Evolutionary conservation across 208 protist genomes (phyloP), one percentile per base, ranked within the genome.

Genomic region (Leishmania turanica): DNA sequence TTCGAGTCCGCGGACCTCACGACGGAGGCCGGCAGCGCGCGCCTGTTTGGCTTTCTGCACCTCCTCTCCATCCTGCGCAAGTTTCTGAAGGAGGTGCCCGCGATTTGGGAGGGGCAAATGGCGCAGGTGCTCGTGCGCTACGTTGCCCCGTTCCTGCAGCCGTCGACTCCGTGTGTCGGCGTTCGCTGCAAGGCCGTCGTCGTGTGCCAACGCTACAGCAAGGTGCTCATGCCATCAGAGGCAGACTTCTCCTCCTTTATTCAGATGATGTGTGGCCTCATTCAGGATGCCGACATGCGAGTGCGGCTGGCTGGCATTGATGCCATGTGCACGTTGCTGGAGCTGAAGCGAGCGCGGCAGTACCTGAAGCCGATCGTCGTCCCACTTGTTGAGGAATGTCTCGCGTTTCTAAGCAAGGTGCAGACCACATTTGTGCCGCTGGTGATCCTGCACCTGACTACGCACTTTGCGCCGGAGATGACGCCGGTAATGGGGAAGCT

Each of bases 381-480:
- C 37, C 92, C 95, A 0, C 87, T 98, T 13, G 89, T 96, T 11
- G 91, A 98, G 85, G 91, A 96, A 86, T 96, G 95, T 73, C 89
- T 98, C 21, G 40, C 13, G 49, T 96, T 98, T 69, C 80, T 98
- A 56, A 87, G 93, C 80, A 87, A 85, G 72, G 93, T 98, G n/a
- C 89, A 96, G 71, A 98, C 95, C 27, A 93, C 91, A 13, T 96
- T 96, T 77, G 89, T 98, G 34, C 95, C 95, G 11, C 86, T 87
- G 17, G 92, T 89, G 6, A 89, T 98, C 37, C 85, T 96, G n/a
- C 92, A 96, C 85, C 84, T 98, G n/a, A 86, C 91, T 27, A 92
- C 91, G 17, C 89, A 98, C 87, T 98, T 96, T 84, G 87, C 95
- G 27, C 91, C 92, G 15, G 93, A 98, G 84, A 86, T 98, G 71